A percentile compares a stretch with the other conserved stretches of the same genome.
Evolutionary conservation across 768 basidiomycete species (phyloP).

Genomic region (Suillus tomentosus): DNA sequence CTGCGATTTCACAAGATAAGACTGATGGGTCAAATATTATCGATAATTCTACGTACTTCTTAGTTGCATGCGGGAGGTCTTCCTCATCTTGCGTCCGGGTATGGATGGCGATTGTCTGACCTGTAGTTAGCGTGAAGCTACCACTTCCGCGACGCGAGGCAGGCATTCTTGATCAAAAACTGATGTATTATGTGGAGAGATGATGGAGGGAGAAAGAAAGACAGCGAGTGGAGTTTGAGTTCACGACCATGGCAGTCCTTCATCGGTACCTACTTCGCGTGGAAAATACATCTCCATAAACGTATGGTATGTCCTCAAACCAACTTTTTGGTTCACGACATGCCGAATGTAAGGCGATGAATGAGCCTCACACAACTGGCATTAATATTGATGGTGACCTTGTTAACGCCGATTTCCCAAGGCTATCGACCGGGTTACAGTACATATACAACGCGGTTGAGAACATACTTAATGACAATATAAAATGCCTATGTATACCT

Average conservation of each 20-base stretch:
- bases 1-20: conserved; percentile 36
- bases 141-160: conserved; percentile 78
- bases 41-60: conserved; percentile 58
- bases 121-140: conserved; percentile 68
- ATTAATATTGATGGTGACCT: not conserved
- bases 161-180: conserved; percentile 47
- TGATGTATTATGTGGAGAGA: conserved; percentile 9
- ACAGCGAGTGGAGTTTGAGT: conserved; percentile 21
- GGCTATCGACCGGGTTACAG: not conserved
- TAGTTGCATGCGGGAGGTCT: conserved; percentile 90
- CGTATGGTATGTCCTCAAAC: not conserved
- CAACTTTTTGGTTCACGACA: not conserved
- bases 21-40: not conserved
- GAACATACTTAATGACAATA: not conserved
- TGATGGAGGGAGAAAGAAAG: conserved; percentile 18
- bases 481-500: not conserved
- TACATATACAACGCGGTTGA: not conserved
- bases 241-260: conserved; percentile 13
- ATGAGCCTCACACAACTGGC: conserved; percentile 1
- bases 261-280: conserved; percentile 19
- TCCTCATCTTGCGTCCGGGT: conserved; percentile 87
- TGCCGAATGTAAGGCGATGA: not conserved
- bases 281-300: conserved; percentile 23
- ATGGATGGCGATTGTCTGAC: conserved; percentile 82
- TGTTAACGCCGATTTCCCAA: conserved; percentile 4